A percentile compares a stretch with the other conserved stretches of the same genome.
Evolutionary conservation across 257 asterid species (phyloP).

Genomic region (Nicotiana obtusifolia): DNA sequence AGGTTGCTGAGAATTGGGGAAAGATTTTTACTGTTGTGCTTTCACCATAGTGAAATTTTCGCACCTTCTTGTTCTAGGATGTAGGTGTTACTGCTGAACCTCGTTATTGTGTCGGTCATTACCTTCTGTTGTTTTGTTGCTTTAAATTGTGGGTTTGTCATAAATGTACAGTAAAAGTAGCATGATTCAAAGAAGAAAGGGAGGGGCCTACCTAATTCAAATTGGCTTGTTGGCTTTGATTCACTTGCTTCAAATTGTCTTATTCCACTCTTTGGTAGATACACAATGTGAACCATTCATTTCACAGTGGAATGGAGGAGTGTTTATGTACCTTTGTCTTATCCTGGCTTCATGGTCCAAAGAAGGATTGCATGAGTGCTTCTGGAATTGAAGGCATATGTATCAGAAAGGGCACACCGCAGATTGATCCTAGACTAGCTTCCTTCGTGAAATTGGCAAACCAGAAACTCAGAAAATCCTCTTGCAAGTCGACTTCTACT

Average conservation of each 20-base stretch:
- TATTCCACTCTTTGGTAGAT: conserved; percentile 28
- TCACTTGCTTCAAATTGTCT: neutral
- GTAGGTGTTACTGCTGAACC: neutral
- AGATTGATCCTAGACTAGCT: conserved; percentile 33
- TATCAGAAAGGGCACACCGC: conserved; percentile 7
- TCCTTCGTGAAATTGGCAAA: conserved; percentile 33
- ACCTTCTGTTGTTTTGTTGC: neutral
- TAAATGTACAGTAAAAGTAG: neutral
- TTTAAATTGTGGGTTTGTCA: neutral
- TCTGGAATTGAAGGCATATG: conserved; percentile 35
- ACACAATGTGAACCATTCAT: conserved; percentile 28
- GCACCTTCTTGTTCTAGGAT: neutral
- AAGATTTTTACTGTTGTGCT: neutral
- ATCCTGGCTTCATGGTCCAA: conserved; percentile 53
- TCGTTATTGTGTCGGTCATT: neutral
- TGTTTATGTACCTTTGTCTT: conserved; percentile 51
- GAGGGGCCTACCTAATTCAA: neutral
- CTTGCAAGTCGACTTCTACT: neutral
- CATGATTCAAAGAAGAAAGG: neutral
- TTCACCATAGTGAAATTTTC: neutral
- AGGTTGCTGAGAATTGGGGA: neutral
- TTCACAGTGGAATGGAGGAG: conserved; percentile 42
- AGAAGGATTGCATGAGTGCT: conserved; percentile 27
- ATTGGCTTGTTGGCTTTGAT: neutral
- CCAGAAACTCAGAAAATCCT: conserved; percentile 25